Percentiles rank a stretch among this genome's conserved stretches.
These are phyloP conservation scores for Alternaria sp. DNA, from an alignment of 2,329 filamentous ascomycete species.

Conservation along the genomic window DNA sequence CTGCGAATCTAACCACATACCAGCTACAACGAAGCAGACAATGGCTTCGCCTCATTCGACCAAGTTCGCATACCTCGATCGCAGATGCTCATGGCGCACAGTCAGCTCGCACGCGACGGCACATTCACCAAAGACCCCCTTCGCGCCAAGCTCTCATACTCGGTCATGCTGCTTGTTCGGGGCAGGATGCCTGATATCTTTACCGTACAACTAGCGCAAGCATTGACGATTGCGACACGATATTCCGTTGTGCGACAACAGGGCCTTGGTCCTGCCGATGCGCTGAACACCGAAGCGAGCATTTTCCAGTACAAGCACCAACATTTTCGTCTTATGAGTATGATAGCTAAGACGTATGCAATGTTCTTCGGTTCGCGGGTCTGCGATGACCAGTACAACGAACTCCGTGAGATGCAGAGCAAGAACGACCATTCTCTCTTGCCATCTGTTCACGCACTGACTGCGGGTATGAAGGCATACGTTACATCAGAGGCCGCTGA, in stretches of 20 bases:
- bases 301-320: slow-evolving; percentile 28
- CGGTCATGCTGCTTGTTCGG: slow-evolving; percentile 57
- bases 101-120: slow-evolving; percentile 54
- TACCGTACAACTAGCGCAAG: slow-evolving; percentile 59
- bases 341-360: slow-evolving; percentile 26
- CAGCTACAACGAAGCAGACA: slow-evolving; percentile 58
- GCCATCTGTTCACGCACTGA: slow-evolving; percentile 45
- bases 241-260: slow-evolving; percentile 59
- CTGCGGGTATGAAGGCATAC: slow-evolving; percentile 54
- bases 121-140: slow-evolving; percentile 53
- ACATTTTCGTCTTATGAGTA: slow-evolving; percentile 26
- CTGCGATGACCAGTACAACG: slow-evolving; percentile 9
- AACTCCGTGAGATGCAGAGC: slow-evolving; percentile 10
- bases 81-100: slow-evolving; percentile 59
- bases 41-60: slow-evolving; percentile 60
- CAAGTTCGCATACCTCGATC: slow-evolving; percentile 56
- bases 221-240: slow-evolving; percentile 60
- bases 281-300: slow-evolving; percentile 1
- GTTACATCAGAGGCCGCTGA: slow-evolving; percentile 60
- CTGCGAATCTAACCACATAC: slow-evolving; percentile 28
- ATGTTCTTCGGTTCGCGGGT: slow-evolving; percentile 24
- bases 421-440: slow-evolving; percentile 11
- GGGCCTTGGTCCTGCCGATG: slow-evolving; percentile 17
- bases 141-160: slow-evolving; percentile 57
- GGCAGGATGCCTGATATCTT: slow-evolving; percentile 54